Percentiles rank a stretch among this genome's conserved stretches.
phyloP scores from a whole-genome alignment of 257 asterid genomes.

The Solanum piurae region DNA sequence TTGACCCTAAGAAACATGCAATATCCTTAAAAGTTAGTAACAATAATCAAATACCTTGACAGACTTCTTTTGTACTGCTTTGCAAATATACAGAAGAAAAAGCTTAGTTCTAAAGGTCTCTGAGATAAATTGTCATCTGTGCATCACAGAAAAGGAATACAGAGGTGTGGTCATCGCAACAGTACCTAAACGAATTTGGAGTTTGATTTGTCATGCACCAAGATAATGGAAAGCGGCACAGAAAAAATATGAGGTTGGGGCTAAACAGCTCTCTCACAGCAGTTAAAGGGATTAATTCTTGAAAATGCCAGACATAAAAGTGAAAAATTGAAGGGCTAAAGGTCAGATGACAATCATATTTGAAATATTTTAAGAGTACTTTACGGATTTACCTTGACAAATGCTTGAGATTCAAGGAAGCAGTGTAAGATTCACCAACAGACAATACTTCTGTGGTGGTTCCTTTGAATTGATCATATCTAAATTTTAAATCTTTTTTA shows the following conservation, averaged over 20 bases:
- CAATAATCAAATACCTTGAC: neutral
- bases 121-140: neutral
- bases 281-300: neutral
- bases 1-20: slow-evolving; percentile 29
- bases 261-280: neutral
- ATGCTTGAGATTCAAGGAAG: neutral
- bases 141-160: neutral
- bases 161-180: neutral
- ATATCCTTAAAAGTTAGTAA: neutral
- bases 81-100: neutral
- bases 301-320: neutral
- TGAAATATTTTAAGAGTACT: neutral
- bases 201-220: neutral
- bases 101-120: neutral
- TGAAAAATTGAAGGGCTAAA: neutral
- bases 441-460: neutral
- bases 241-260: neutral
- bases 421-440: neutral
- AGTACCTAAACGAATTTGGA: neutral
- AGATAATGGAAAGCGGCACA: neutral
- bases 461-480: neutral
- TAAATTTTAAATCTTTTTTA: neutral
- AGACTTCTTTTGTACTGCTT: neutral
- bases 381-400: neutral
- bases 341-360: neutral